Percentiles rank a stretch among this genome's conserved stretches.
Evolutionary conservation across 805 yeast species (phyloP).

Genomic region (Kuraishia hungarica): DNA sequence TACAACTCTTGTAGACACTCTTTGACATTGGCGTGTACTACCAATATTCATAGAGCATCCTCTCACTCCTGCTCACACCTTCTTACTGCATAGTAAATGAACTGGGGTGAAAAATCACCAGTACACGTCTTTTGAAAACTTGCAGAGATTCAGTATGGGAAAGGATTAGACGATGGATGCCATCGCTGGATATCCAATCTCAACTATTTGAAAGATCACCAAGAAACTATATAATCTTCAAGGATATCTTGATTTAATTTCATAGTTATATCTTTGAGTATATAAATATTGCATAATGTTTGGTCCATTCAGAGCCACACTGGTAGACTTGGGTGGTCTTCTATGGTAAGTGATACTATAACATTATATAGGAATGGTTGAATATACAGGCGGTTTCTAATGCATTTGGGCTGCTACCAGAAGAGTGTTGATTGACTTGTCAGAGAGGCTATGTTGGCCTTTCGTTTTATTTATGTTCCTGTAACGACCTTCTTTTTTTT

Average conservation of each 20-base stretch:
- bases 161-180: background rate
- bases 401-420: too few species aligned
- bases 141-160: background rate
- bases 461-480: too few species aligned
- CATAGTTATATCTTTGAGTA: background rate
- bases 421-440: too few species aligned
- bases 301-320: constrained; percentile 63
- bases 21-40: too few species aligned
- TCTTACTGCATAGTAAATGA: too few species aligned
- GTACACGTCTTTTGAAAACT: background rate
- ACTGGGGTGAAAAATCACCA: background rate
- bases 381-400: background rate
- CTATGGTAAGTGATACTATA: constrained; percentile 41
- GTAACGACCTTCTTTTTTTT: background rate
- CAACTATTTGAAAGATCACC: background rate
- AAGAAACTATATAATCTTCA: background rate
- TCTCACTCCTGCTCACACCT: too few species aligned
- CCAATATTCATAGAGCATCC: too few species aligned
- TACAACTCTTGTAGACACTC: too few species aligned
- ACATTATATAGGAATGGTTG: background rate
- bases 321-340: constrained; percentile 58
- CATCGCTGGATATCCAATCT: background rate
- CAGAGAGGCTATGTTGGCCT: too few species aligned
- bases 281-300: constrained; percentile 33
- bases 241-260: too few species aligned